These are phyloP conservation scores for Flaveria bidentis DNA, from an alignment of 129 eudicot species.

Conservation along the genomic window DNA sequence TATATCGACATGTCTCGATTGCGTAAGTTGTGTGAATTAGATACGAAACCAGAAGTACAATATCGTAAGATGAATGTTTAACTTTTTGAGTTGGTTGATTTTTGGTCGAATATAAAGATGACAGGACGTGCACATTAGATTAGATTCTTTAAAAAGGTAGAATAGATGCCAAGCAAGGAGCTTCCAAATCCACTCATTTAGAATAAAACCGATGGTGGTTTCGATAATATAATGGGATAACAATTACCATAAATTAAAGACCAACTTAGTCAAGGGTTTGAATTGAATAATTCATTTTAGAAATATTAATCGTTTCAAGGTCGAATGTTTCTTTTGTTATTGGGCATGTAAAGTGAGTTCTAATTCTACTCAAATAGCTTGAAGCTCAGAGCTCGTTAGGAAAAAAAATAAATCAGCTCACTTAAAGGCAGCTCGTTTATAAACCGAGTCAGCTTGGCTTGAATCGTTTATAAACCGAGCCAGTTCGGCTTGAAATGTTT, in stretches of 20 bases:
- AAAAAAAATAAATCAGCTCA: no score
- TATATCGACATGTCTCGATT: constrained; percentile 25
- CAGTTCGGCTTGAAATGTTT: no score
- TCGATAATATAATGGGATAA: constrained; percentile 23
- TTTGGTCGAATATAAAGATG: constrained; percentile 35
- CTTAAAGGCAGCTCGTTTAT: no score
- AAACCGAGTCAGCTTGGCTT: no score
- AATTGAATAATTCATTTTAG: no score
- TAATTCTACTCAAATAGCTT: no score
- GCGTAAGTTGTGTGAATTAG: constrained; percentile 22
- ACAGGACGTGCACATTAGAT: constrained; percentile 26
- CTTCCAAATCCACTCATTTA: constrained; percentile 34
- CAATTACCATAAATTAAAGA: neutral
- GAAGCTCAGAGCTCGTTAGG: no score
- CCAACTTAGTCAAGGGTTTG: neutral
- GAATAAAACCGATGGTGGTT: constrained; percentile 39
- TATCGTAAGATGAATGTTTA: constrained; percentile 19
- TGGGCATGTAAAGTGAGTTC: no score
- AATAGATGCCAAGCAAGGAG: constrained; percentile 29
- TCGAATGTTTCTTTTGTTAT: no score
- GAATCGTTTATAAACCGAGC: no score
- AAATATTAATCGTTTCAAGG: no score
- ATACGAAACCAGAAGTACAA: constrained; percentile 23
- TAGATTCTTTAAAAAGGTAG: constrained; percentile 28
- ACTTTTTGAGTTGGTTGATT: constrained; percentile 28